Base-by-base conservation (phyloP, 2,329 filamentous ascomycete genomes). In the Fusarium irregulare region DNA sequence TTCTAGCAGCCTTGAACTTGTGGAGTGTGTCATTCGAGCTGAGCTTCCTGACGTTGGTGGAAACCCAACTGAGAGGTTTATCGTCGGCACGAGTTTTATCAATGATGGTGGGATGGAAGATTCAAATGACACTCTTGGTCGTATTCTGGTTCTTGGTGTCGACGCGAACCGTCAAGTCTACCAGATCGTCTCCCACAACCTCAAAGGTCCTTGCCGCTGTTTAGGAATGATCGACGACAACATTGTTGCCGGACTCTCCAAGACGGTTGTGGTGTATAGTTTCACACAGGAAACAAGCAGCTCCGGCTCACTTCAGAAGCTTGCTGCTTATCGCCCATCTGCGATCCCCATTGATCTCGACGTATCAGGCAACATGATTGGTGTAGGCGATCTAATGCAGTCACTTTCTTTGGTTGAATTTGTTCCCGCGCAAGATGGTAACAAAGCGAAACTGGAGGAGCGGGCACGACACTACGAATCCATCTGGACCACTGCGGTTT, bases 361-460 rank as follows among this genome's bases (percentile, higher is more conserved):
- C 12, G 87, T 98, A 16, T 88, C 89, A 2, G 92, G 87, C 2
- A 90, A 91, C 71, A 85, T 88, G 25, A 94, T 99, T 67, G 93
- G 92, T 1, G 90, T 98, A 12, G 92, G 91, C 1, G 96, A 99
- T 76, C 83, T 99, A 47, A 98, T 97, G 92, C 98, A 98, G 81
- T 97, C 93, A 3, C 84, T 97, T 25, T 90, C 92, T 2, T 82
- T 98, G 8, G 84, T 98, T 11, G 86, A 96, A 76, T 96, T 91
- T 76, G 83, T 85, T 0, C 85, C 86, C 4, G 86, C 88, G 4
- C 78, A 84, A 23, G 81, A 87, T 5, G 88, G 86, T 1, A 79
- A 87, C n/a, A 81, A 85, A 13, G 87, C 91, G 56, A 87, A 84
- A 55, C 84, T 98, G 10, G 84, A 85, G 1, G 93, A 97, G 82